A percentile compares a stretch with the other conserved stretches of the same genome.
These are phyloP conservation scores for Psilocybe sp. DNA, from an alignment of 768 basidiomycete species.

Conservation along the genomic window DNA sequence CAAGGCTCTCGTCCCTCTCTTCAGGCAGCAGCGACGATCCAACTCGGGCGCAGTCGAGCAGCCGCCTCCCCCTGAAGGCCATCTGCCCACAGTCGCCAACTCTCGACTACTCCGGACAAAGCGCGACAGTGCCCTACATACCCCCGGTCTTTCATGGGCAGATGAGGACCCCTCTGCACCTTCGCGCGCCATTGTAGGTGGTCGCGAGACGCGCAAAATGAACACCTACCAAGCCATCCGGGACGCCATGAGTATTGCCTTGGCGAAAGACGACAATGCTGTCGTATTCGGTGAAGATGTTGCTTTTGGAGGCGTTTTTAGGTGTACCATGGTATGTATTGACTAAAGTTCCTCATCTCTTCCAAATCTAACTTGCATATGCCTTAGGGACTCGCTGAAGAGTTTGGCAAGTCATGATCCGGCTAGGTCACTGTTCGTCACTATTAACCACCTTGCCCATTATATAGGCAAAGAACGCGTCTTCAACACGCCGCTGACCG, in stretches of 20 bases:
- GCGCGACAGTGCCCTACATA: constrained; percentile 68
- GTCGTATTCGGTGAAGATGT: constrained; percentile 93
- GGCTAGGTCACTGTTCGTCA: not conserved
- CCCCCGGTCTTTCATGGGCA: constrained; percentile 69
- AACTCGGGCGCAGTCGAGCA: constrained; percentile 56
- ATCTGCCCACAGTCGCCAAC: constrained; percentile 67
- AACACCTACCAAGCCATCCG: constrained; percentile 92
- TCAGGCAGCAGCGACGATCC: constrained; percentile 34
- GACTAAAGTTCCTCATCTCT: not conserved
- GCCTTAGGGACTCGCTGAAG: constrained; percentile 84
- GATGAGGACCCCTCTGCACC: constrained; percentile 53
- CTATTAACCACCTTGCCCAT: not conserved
- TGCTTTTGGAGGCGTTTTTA: constrained; percentile 91
- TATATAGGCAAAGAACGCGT: constrained; percentile 82
- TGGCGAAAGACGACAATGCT: constrained; percentile 82
- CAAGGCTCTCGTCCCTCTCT: constrained; percentile 16
- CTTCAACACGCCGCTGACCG: constrained; percentile 92
- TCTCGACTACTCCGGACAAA: constrained; percentile 63
- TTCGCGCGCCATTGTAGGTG: constrained; percentile 52
- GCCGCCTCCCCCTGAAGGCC: constrained; percentile 72
- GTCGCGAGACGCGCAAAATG: constrained; percentile 91
- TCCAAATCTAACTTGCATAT: constrained; percentile 2
- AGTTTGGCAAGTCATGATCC: constrained; percentile 61
- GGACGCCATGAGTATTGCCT: constrained; percentile 85
- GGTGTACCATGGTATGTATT: constrained; percentile 79